phyloP scores from a whole-genome alignment of 176 grass and related monocot species.

The Rhynchospora tenuis region DNA sequence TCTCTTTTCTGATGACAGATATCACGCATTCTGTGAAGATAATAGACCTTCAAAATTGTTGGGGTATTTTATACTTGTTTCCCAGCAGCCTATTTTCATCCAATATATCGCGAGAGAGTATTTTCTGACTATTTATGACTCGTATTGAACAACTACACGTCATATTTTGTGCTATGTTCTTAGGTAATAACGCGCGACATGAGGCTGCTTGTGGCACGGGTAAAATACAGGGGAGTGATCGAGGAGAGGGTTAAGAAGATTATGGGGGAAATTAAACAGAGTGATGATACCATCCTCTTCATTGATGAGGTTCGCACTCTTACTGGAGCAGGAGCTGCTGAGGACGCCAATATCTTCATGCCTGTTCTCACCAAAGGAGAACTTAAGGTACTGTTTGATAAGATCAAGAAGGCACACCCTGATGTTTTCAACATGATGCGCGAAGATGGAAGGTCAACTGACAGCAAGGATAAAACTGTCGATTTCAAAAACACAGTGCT shows the following conservation, averaged over 20 bases:
- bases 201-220: constrained; percentile 97
- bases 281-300: constrained; percentile 95
- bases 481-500: constrained; percentile 91
- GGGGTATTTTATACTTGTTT: background rate
- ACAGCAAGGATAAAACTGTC: constrained; percentile 81
- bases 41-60: background rate
- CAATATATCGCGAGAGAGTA: background rate
- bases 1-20: background rate
- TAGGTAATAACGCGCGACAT: constrained; percentile 99
- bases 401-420: constrained; percentile 97
- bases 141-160: background rate
- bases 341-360: constrained; percentile 97
- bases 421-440: constrained; percentile 99
- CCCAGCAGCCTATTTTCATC: background rate
- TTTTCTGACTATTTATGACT: background rate
- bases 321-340: constrained; percentile 96
- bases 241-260: constrained; percentile 98
- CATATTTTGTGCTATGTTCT: background rate
- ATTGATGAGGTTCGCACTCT: constrained; percentile 99
- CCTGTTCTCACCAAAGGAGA: constrained; percentile 98
- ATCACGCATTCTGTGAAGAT: background rate
- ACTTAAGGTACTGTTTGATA: constrained; percentile 97
- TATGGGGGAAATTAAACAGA: constrained; percentile 99
- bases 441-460: constrained; percentile 92
- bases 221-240: constrained; percentile 98